Evolutionary conservation across 805 yeast genomes (phyloP), one percentile per base, ranked within the genome.

Genomic region (Ogataea minuta): DNA sequence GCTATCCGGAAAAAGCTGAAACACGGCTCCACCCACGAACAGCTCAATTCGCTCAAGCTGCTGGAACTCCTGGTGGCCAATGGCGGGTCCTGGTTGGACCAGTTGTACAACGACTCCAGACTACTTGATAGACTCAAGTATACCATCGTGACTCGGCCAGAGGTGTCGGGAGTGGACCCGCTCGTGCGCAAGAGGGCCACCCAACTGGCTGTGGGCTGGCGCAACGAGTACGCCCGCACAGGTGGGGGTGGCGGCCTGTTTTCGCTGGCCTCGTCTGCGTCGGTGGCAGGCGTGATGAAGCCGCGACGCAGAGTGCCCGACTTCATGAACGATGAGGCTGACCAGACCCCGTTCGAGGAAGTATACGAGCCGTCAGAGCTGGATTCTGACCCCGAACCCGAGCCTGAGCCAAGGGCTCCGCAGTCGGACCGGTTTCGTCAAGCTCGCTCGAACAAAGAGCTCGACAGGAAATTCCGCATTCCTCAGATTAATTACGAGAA

Each of bases 1-100:
- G 95, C 96, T 1, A 66, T 93, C 15, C 74, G 99, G 35, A 93
- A 93, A 69, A 79, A 81, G 54, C 66, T 93, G 56, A 93, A 95
- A 64, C 84, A 91, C 56, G 98, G 97, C n/a, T 55, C 70, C 2
- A 57, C 63, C 4, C 62, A 66, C 13, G 83, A 82, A 48, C 95
- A 86, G 58, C 52, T 74, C 37, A 75, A 85, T 31, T 84, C 95
- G 0, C 60, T 89, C 45, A 54, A 58, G 34, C 41, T 83, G 9
- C 60, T 81, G 27, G 85, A 84, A 50, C 63, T 76, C 13, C 58
- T 83, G 15, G 78, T 84, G 2, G 72, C 77, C 25, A 81, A 81
- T 54, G 64, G 82, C 54, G 72, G 56, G 43, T 56, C 43, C 53
- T 59, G 40, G 54, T 67, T 59, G 69, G 67, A 9, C 57, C 63